These are phyloP conservation scores for Trichoderma lentiforme DNA, from an alignment of 2,329 filamentous ascomycete genomes.

Conservation along the genomic window DNA sequence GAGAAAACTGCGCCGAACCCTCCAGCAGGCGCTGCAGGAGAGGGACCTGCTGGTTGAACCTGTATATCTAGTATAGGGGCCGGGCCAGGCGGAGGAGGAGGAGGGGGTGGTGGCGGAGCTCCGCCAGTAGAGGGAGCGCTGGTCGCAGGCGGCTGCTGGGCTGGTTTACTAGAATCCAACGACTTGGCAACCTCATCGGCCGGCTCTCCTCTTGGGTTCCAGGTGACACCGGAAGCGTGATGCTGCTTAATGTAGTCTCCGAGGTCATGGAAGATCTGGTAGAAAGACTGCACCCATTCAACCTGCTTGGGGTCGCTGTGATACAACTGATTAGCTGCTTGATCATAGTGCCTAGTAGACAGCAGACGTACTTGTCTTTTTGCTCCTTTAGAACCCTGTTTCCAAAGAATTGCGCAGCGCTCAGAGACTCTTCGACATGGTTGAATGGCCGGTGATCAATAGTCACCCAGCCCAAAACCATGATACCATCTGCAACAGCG, in stretches of 20 bases:
- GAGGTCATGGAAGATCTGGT: slow-evolving; percentile 82
- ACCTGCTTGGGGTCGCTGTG: slow-evolving; percentile 72
- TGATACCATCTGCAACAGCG: slow-evolving; percentile 85
- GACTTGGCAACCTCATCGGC: slow-evolving; percentile 64
- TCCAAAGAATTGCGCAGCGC: slow-evolving; percentile 87
- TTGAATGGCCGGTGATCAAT: slow-evolving; percentile 79
- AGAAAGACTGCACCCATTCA: slow-evolving; percentile 91
- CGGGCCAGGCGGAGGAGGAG: slow-evolving; percentile 68
- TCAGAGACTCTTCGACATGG: slow-evolving; percentile 78
- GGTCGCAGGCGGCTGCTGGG: slow-evolving; percentile 20
- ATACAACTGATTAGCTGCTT: slow-evolving; percentile 19
- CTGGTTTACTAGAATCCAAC: slow-evolving; percentile 39
- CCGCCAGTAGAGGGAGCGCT: slow-evolving; percentile 51
- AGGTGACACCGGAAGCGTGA: slow-evolving; percentile 74
- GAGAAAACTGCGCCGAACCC: slow-evolving; percentile 88
- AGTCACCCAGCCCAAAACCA: slow-evolving; percentile 85
- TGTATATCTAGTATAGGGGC: slow-evolving; percentile 63
- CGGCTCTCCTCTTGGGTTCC: slow-evolving; percentile 77
- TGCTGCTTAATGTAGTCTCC: slow-evolving; percentile 80
- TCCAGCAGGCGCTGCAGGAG: slow-evolving; percentile 31
- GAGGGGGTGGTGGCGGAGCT: slow-evolving; percentile 54
- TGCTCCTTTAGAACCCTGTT: slow-evolving; percentile 90
- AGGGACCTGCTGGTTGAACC: slow-evolving; percentile 31
- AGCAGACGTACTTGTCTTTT: slow-evolving; percentile 59
- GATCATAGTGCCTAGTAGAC: neutral